phyloP scores from a whole-genome alignment of 495 filamentous ascomycete genomes.

The Aspergillus panamensis region DNA sequence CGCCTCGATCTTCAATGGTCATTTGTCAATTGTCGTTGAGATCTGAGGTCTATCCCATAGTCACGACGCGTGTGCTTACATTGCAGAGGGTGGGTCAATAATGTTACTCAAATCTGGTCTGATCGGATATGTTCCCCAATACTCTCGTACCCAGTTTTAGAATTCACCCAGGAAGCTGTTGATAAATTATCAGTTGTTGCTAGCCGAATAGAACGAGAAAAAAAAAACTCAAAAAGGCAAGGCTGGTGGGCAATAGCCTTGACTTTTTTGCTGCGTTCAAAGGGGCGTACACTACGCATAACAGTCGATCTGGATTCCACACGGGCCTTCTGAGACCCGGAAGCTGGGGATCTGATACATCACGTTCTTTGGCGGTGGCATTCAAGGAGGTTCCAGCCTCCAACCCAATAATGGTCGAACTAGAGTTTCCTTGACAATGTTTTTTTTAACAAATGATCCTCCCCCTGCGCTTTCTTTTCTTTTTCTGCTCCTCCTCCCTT shows the following conservation, averaged over 20 bases:
- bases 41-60: neutral
- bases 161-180: neutral
- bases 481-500: neutral
- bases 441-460: too few species aligned
- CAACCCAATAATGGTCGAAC: neutral
- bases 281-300: too few species aligned
- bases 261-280: too few species aligned
- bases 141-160: neutral
- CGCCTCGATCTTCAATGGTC: neutral
- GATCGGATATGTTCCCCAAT: too few species aligned
- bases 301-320: neutral
- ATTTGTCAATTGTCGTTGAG: neutral
- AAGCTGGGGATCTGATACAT: neutral
- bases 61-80: neutral
- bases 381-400: neutral
- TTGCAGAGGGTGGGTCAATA: conserved; percentile 2
- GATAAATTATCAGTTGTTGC: neutral
- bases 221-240: neutral
- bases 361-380: neutral
- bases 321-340: neutral
- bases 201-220: neutral
- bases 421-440: neutral
- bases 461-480: neutral
- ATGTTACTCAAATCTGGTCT: neutral
- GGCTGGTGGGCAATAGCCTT: neutral